Conservation (phyloP, 192 early-diverging fungal species). For the Umbelopsis isabellina region DNA sequence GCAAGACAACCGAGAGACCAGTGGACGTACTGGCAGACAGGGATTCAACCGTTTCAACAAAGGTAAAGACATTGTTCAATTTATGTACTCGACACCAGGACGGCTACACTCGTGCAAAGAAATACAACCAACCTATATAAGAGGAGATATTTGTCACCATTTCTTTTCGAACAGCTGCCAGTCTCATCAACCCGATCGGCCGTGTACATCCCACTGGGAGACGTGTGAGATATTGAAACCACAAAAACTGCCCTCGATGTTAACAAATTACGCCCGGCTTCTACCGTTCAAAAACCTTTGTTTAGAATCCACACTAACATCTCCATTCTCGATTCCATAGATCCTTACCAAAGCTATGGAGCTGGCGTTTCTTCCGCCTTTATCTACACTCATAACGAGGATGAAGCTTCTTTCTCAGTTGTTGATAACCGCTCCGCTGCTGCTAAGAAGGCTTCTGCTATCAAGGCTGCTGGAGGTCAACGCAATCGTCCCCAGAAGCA, state of each 20-base stretch:
- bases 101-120: no score
- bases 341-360: constrained; percentile 83
- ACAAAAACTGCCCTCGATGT: no score
- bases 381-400: constrained; percentile 85
- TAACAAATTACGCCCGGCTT: no score
- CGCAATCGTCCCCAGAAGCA: constrained; percentile 49
- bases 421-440: constrained; percentile 77
- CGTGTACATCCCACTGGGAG: no score
- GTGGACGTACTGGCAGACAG: constrained; percentile 49
- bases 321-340: constrained; percentile 18
- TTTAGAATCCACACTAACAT: background rate
- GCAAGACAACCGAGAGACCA: constrained; percentile 62
- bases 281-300: background rate
- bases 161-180: no score
- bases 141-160: no score
- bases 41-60: constrained; percentile 46
- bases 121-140: no score
- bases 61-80: constrained; percentile 9
- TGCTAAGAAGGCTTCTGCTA: constrained; percentile 63
- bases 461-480: constrained; percentile 49
- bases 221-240: no score
- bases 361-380: constrained; percentile 83
- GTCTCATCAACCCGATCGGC: no score
- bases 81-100: no score
- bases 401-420: constrained; percentile 95